Evolutionary conservation across 2,329 filamentous ascomycete genomes (phyloP), one percentile per base, ranked within the genome.

Genomic region (Lecanicillium sp.): DNA sequence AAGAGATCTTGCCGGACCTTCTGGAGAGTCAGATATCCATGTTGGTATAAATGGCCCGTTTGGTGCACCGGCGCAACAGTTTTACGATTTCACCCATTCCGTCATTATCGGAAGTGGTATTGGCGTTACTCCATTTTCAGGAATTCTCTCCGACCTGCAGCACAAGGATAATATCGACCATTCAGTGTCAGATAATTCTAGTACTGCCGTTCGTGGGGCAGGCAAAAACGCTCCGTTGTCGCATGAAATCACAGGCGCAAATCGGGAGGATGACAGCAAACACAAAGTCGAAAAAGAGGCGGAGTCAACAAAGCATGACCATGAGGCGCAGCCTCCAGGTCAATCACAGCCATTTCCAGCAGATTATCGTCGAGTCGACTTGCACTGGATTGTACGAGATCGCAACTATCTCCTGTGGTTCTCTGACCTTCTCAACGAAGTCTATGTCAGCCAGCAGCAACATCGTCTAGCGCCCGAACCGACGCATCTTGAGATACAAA

Each of bases 311-410:
- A n/a, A n/a, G n/a, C n/a, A n/a, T n/a, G n/a, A n/a, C n/a, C n/a
- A n/a, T n/a, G n/a, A n/a, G n/a, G n/a, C n/a, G n/a, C n/a, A n/a
- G n/a, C n/a, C n/a, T n/a, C n/a, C n/a, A n/a, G n/a, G n/a, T n/a
- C n/a, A n/a, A n/a, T n/a, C n/a, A n/a, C n/a, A n/a, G 52, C 49
- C 2, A 64, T 61, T 22, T 50, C 57, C 2, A 47, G 57, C 17
- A 55, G 7, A 59, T 40, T 68, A 70, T 45, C 65, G 72, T 25
- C 64, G 72, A 4, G 66, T 76, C 1, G 74, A 78, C 47, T 77
- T 78, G 42, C 72, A 78, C 53, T 78, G 74, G 74, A 74, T 72
- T 45, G 72, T 77, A 1, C 69, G 72, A 17, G 72, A 77, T 33
- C 64, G 66, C 40, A 75, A 76, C 52, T 64, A 72, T 36, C 61